Evolutionary conservation across 176 grass and related monocot genomes (phyloP).

Genomic region (Phoenix dactylifera): DNA sequence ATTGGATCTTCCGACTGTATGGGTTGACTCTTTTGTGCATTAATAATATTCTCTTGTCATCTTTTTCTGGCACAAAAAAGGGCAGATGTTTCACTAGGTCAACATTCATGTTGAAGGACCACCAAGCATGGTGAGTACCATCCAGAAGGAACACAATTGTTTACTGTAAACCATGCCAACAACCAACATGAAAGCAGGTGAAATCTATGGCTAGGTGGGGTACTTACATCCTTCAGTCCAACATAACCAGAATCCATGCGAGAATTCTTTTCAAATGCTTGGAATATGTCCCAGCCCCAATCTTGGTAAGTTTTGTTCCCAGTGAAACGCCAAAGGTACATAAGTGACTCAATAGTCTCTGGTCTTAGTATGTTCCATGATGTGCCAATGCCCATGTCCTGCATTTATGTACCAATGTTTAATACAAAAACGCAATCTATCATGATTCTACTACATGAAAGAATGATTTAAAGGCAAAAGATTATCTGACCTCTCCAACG

Average conservation of each 20-base stretch:
- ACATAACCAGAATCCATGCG: slow-evolving; percentile 85
- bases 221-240: slow-evolving; percentile 82
- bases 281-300: slow-evolving; percentile 99
- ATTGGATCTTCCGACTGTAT: no score
- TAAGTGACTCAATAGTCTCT: slow-evolving; percentile 89
- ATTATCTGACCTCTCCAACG: slow-evolving; percentile 47
- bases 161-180: no score
- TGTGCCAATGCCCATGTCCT: slow-evolving; percentile 98
- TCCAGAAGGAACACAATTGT: no score
- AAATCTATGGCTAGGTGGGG: background rate
- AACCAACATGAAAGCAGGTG: no score
- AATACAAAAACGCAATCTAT: background rate
- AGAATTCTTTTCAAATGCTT: slow-evolving; percentile 97
- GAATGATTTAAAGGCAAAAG: slow-evolving; percentile 7
- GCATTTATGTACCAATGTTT: slow-evolving; percentile 21
- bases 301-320: slow-evolving; percentile 99
- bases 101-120: no score
- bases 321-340: slow-evolving; percentile 91
- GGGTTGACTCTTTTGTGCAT: no score
- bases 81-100: no score
- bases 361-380: slow-evolving; percentile 99
- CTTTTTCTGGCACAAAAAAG: no score
- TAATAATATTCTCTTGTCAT: no score
- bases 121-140: no score
- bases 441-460: slow-evolving; percentile 3